Evolutionary conservation across 352 stramenopile species (phyloP), one percentile per base, ranked within the genome.

Genomic region (Globisporangium orthogonon): DNA sequence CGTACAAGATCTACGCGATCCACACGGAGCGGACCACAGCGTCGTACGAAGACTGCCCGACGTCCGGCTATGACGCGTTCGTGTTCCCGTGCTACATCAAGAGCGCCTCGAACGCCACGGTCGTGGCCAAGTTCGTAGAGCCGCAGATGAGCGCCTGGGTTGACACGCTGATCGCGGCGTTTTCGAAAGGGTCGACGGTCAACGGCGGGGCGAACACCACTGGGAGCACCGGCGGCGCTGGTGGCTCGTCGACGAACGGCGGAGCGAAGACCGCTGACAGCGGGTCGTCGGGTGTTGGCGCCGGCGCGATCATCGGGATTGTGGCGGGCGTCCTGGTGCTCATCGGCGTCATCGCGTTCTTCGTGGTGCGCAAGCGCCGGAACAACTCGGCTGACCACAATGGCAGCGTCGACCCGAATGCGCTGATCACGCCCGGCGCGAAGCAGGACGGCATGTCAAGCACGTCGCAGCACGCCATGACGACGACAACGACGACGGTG

Each of bases 131-230:
- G 14, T 57, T 56, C 39, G 15, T 7, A 14, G 56, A 55, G 50
- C 56, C 56, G 4, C 33, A 50, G 49, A 43, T 30, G 6, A 62
- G 50, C 41, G 39, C 31, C 48, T 62, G 56, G 56, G 11, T 62
- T 40, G 56, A 62, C 49, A 41, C 40, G 40, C 35, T 51, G 56
- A 18, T 62, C 40, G 50, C 48, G 10, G 56, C 48, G 30, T 62
- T 62, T 39, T 46, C 54, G 2, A 43, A 41, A 35, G 14, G 35
- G 9, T 7, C 17, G 11, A 15, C 48, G 30, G 1, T n/a, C 6
- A 17, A 0, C n/a, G n/a, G 49, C 15, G 30, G 3, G 3, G 23
- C 23, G 23, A 54, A 33, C 33, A 44, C 6, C 29, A 43, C 3
- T 9, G 41, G 7, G 28, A 28, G 39, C 51, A 23, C 15, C 18